These are phyloP conservation scores for Blumeria graminis DNA, from an alignment of 2,329 filamentous ascomycete species.

Conservation along the genomic window DNA sequence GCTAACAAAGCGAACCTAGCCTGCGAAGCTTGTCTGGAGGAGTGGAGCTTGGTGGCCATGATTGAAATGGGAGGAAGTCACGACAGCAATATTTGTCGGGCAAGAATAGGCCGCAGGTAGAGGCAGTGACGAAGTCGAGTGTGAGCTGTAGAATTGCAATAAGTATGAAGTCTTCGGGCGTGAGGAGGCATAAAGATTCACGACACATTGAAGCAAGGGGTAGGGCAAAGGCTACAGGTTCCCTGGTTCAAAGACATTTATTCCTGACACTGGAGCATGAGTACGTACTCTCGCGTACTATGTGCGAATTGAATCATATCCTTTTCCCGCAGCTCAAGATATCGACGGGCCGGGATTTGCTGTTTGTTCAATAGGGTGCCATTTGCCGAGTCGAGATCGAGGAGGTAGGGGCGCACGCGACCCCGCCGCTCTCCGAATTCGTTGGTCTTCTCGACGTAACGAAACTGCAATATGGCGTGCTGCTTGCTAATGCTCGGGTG, in stretches of 20 bases:
- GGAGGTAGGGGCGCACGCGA: slow-evolving; percentile 63
- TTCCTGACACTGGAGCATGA: slow-evolving; percentile 41
- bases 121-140: too few relatives aligned
- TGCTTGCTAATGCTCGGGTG: slow-evolving; percentile 90
- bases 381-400: slow-evolving; percentile 85
- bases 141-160: too few relatives aligned
- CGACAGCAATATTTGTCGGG: too few relatives aligned
- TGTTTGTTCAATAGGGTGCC: slow-evolving; percentile 66
- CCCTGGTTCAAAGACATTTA: slow-evolving; percentile 1
- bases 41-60: too few relatives aligned
- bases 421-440: slow-evolving; percentile 70
- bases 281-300: slow-evolving; percentile 81
- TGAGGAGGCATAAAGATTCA: too few relatives aligned
- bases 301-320: slow-evolving; percentile 76
- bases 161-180: too few relatives aligned
- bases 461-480: slow-evolving; percentile 86
- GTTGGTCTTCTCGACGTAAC: slow-evolving; percentile 58
- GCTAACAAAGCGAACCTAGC: too few relatives aligned
- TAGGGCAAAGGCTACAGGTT: too few relatives aligned
- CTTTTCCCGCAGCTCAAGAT: slow-evolving; percentile 66
- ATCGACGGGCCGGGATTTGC: slow-evolving; percentile 48
- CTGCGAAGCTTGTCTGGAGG: too few relatives aligned
- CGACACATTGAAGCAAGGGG: too few relatives aligned
- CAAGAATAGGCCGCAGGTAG: too few relatives aligned
- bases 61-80: too few relatives aligned